Evolutionary conservation across 2,329 filamentous ascomycete species (phyloP), one percentile per base, ranked within the genome.

Genomic region (Scorias spongiosa): DNA sequence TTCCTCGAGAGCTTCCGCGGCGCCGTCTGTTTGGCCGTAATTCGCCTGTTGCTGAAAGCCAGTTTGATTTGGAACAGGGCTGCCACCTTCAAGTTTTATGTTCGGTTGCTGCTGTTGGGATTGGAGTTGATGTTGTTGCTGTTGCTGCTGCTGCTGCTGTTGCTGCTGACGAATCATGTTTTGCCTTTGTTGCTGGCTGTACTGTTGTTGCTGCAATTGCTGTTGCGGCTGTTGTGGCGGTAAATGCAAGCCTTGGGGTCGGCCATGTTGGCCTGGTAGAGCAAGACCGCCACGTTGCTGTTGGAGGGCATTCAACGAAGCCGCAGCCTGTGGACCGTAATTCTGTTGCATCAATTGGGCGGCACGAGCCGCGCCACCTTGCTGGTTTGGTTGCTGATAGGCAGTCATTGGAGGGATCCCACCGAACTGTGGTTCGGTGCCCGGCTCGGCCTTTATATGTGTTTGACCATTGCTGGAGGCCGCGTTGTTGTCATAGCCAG

Each of bases 1-100:
- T 44, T 76, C 69, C 5, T 75, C 74, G 37, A 76, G 63, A 2
- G 72, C 71, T 45, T 71, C 71, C 49, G 79, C 81, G 29, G 82
- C 67, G 42, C 88, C 89, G 57, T 96, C 89, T 11, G 81, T 81
- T 61, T 95, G 84, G 18, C 78, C 64, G 40, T 68, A 67, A 41
- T 60, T 49, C 56, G 70, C 49, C 59, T 66, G 58, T 68, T 73
- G 58, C 43, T 60, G 62, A 32, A 42, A 42, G 5, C 20, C 12
- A 17, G 47, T 48, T 42, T 57, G 57, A 36, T 52, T 46, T 2
- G 53, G 38, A 37, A 55, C 49, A 6, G 52, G 51, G 15, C 50
- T 57, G 32, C 53, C 50, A 32, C 54, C 57, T 48, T 63, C 60
- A 8, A 59, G 49, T 44, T 63, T 63, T 52, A 63, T 56, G 5